Evolutionary conservation across 2,329 filamentous ascomycete species (phyloP).

Genomic region (Fusarium succisae): DNA sequence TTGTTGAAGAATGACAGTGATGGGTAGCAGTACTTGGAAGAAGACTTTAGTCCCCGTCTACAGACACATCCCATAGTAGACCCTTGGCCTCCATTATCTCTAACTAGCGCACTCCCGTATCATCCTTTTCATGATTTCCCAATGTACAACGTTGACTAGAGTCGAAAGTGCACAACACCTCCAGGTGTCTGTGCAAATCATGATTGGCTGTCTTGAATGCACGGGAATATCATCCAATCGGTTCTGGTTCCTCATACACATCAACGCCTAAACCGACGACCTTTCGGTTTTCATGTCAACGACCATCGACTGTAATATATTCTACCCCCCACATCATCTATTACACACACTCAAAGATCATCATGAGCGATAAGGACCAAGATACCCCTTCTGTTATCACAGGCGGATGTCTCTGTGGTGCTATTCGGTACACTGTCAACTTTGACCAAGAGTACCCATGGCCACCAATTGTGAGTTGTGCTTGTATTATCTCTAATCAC

Average conservation of each 20-base stretch:
- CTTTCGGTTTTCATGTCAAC: background rate
- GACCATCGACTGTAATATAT: background rate
- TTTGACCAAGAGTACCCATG: slow-evolving; percentile 3
- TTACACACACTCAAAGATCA: too few relatives aligned
- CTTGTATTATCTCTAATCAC: background rate
- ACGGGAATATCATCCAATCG: background rate
- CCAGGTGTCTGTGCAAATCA: background rate
- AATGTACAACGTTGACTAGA: background rate
- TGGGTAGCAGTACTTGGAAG: background rate
- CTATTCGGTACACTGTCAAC: slow-evolving; percentile 13
- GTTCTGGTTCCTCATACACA: background rate
- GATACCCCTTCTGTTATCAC: background rate
- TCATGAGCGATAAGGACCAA: background rate
- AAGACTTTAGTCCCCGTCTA: background rate
- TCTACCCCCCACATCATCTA: background rate
- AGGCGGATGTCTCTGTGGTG: slow-evolving; percentile 17
- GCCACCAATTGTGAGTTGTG: slow-evolving; percentile 3
- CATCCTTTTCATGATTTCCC: background rate
- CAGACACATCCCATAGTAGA: background rate
- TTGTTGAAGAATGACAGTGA: background rate
- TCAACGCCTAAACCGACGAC: background rate
- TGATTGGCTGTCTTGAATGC: background rate
- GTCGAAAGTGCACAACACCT: background rate
- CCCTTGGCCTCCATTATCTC: too few relatives aligned
- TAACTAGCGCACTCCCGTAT: background rate